Evolutionary conservation across 495 filamentous ascomycete species (phyloP), one percentile per base, ranked within the genome.

Genomic region (Peziza echinospora): DNA sequence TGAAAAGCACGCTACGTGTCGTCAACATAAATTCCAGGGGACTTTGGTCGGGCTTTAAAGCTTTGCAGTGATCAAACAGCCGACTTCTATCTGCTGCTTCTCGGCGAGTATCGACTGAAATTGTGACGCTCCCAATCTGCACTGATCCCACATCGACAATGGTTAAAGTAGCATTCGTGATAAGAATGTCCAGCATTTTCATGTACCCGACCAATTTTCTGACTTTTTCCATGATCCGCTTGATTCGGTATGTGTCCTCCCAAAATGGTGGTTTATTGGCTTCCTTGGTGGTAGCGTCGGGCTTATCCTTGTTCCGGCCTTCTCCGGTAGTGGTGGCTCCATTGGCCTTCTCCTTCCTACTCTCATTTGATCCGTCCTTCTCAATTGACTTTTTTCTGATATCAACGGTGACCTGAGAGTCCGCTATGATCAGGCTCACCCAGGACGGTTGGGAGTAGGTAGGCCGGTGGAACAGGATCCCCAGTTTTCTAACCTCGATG

Each of bases 361-460:
- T 45, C 16, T 49, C 47, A 21, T 56, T 60, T 21, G 34, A 30
- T 22, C 43, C 60, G 39, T 34, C 51, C 26, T 49, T 54, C 56
- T 60, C 68, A 39, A 57, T 61, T 44, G 49, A 59, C 59, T 60
- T 77, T 60, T 58, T 87, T 59, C 25, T 69, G 66, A 83, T 63
- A 60, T 96, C 83, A 21, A 94, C 58, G 0, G 81, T 85, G n/a
- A 96, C 67, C 40, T 72, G 79, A 26, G 93, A 63, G 50, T 93
- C 86, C 47, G 75, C 78, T 43, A 96, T 63, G 21, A 84, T 80
- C 26, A 99, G 68, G 55, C 84, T 93, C 50, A 94, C 64, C 89
- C 89, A 99, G 62, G 91, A 94, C 43, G 89, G 86, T 60, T 94
- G 85, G 17, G 85, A 81, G 60, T 96, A 96, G 13, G 89, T 93